Base-by-base conservation (phyloP, 140 eudicot genomes). In the Anethum foeniculum region DNA sequence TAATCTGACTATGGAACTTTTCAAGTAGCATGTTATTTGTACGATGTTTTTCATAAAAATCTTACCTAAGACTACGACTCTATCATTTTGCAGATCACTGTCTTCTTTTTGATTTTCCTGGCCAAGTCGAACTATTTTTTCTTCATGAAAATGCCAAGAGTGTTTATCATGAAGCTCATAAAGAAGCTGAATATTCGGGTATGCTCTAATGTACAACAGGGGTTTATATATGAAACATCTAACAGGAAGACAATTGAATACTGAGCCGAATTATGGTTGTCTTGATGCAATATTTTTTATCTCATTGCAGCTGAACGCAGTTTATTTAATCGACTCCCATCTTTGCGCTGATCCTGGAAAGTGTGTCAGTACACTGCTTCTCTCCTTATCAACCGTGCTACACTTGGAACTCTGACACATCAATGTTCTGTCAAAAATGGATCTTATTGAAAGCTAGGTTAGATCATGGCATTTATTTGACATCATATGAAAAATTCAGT, bases 31-130 rank as follows among this genome's bases (percentile, higher is more conserved):
- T 76, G 21, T 76, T 21, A 15, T 48, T 48, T 76, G 21, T 43
- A 72, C 19, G 15, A 72, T 72, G 52, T 36, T 32, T 21, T 39
- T 4, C 78, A 46, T 75, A 13, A 21, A 75, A 25, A 46, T 75
- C 12, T 46, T 11, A 83, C 39, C 25, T 34, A 43, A 60, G 69
- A 60, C 34, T 25, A 74, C 19, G 11, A 64, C 9, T 41, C 32
- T 65, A 11, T 76, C 28, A 72, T 71, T 80, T 72, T 85, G 87
- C 97, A 92, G 98, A 94, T 87, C 97, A 92, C 84, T 94, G 92
- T 88, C 83, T 94, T 69, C 97, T 94, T 74, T 94, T 94, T 81
- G 97, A 94, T 90, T 92, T 94, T 77, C 97, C 98, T 81, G 95
- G 97, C 60, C 97, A 94, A 88, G 97, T 94, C 67, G 99, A 94